Percentiles rank a stretch among this genome's conserved stretches.
Evolutionary conservation across 179 eudicot genomes (phyloP).

Genomic region (Silene coronaria): DNA sequence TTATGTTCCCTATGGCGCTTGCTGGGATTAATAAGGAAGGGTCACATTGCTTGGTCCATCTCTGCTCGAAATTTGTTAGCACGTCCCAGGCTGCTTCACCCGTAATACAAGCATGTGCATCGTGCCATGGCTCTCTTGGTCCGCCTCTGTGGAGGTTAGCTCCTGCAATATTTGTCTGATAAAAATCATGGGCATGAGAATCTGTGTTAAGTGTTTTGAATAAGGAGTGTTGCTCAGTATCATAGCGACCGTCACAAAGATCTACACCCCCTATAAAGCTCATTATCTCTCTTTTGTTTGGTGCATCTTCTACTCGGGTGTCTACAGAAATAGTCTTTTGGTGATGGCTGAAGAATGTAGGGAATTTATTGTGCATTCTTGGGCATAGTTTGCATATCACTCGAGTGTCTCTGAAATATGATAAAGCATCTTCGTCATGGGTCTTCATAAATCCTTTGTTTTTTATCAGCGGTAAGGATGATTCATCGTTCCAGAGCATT

Average conservation of each 20-base stretch:
- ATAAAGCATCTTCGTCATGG: conserved; percentile 57
- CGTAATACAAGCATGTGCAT: conserved; percentile 63
- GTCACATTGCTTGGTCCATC: conserved; percentile 81
- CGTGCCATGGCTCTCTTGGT: conserved; percentile 93
- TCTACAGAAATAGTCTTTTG: conserved; percentile 74
- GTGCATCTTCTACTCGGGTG: conserved; percentile 31
- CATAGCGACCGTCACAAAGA: conserved; percentile 89
- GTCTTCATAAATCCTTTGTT: conserved; percentile 83
- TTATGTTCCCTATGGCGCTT: conserved; percentile 36
- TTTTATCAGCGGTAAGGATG: conserved; percentile 72
- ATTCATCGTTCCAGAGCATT: conserved; percentile 81
- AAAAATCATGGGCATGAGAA: conserved; percentile 50
- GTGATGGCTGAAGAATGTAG: conserved; percentile 67
- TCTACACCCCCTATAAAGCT: conserved; percentile 88
- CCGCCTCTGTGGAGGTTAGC: conserved; percentile 72
- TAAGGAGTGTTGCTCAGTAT: conserved; percentile 68
- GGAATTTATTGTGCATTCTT: conserved; percentile 55
- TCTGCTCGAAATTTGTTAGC: conserved; percentile 66
- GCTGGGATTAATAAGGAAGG: conserved; percentile 48
- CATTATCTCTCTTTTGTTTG: conserved; percentile 55
- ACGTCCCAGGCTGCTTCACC: conserved; percentile 79
- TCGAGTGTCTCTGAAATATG: conserved; percentile 63
- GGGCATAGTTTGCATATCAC: conserved; percentile 69
- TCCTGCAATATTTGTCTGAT: conserved; percentile 65
- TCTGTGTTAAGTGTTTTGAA: conserved; percentile 58